These are phyloP conservation scores for Malus domestica DNA, from an alignment of 306 rosid species.

Conservation along the genomic window ASM211411v1 NC_041797.1:34482001-34482500, in stretches of 20 bases:
- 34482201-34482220: not conserved
- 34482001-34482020: conserved; percentile 97
- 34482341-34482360: conserved; percentile 32
- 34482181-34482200: not conserved
- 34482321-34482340: conserved; percentile 88
- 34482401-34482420: not conserved
- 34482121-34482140: not conserved
- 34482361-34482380: not conserved
- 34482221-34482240: conserved; percentile 76
- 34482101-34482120: not conserved
- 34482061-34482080: conserved; percentile 95
- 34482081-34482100: conserved; percentile 73
- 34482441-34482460: conserved; percentile 26
- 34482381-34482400: not conserved
- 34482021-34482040: conserved; percentile 92
- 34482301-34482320: conserved; percentile 98
- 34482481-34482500: conserved; percentile 93
- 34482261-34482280: conserved; percentile 78
- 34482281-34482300: conserved; percentile 95
- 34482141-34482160: not conserved
- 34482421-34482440: not conserved
- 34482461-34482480: conserved; percentile 65
- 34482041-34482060: conserved; percentile 89
- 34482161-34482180: conserved; percentile 1
- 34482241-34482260: conserved; percentile 89